Evolutionary conservation across 2,329 filamentous ascomycete genomes (phyloP), one percentile per base, ranked within the genome.

Genomic region (Cadophora gregata): DNA sequence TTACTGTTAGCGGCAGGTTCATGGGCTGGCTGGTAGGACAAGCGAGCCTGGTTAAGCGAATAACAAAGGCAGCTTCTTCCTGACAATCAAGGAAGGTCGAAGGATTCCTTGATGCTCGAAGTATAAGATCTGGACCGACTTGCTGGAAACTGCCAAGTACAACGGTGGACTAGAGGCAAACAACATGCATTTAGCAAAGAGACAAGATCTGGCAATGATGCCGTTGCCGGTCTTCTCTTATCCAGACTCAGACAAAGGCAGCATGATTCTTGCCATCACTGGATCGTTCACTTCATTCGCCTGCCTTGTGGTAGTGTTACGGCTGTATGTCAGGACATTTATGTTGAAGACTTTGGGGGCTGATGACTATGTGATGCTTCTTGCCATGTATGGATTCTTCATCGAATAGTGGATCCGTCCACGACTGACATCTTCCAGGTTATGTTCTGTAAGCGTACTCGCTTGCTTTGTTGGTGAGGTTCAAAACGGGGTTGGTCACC

Each of bases 311-410:
- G 78, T 82, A 2, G n/a, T 79, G 8, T 68, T 80, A 12, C 77
- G 81, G 50, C 73, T 79, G 55, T 83, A 82, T 71, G 82, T 84
- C 29, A 78, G 83, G 29, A 65, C 77, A 10, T 68, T 74, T 14
- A 80, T 85, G 74, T 73, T 85, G 47, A 81, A 80, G 55, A 79
- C 79, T n/a, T 75, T 83, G 59, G 82, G 82, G 0, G 53, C 74
- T 3, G 83, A 86, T 73, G 83, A 86, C 72, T 81, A 78, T 65
- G 68, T 80, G 4, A 83, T 84, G 64, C 45, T 58, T 24, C 38
- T 62, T 48, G 58, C 64, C 16, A 66, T 66, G 64, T 62, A 51
- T 29, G 64, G 42, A 50, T 25, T 7, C 12, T 56, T 21, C 55
- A 16, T 14, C 42, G 51, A 12, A 16, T 25, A 33, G 29, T 27